A percentile compares a stretch with the other conserved stretches of the same genome.
phyloP scores from a whole-genome alignment of 1,139 yeast species.

The Trichomonascaceae sp. region DNA sequence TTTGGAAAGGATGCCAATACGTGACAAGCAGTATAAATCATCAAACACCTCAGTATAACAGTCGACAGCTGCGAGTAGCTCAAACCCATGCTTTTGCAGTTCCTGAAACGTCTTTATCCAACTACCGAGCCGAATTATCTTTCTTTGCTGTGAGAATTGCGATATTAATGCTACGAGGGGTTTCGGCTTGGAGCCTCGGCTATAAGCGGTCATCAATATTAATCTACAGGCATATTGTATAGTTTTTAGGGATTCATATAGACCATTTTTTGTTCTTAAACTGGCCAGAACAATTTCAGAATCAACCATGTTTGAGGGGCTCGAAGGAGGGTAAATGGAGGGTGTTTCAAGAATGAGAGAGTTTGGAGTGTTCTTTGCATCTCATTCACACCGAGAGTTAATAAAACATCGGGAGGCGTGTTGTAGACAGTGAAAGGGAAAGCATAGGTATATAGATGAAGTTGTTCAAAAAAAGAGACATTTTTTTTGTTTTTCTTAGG shows the following conservation, averaged over 20 bases:
- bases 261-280: conserved; percentile 26
- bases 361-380: background rate
- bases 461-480: no score
- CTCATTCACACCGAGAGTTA: background rate
- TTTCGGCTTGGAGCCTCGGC: conserved; percentile 12
- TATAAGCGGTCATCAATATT: conserved; percentile 9
- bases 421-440: background rate
- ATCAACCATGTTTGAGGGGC: background rate
- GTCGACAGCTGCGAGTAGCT: conserved; percentile 20
- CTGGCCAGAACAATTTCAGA: conserved; percentile 20
- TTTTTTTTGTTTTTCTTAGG: no score
- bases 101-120: conserved; percentile 25
- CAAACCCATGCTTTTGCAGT: background rate
- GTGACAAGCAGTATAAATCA: conserved; percentile 27
- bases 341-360: background rate
- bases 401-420: background rate
- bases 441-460: background rate
- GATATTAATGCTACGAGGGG: conserved; percentile 21
- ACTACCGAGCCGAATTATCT: conserved; percentile 30
- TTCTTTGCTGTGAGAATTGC: conserved; percentile 29
- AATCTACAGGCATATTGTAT: conserved; percentile 28
- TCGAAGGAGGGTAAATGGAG: background rate
- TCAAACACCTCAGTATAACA: conserved; percentile 28
- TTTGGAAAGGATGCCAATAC: conserved; percentile 25
- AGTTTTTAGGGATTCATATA: conserved; percentile 28